A percentile compares a stretch with the other conserved stretches of the same genome.
phyloP scores from a whole-genome alignment of 768 basidiomycete genomes.

The Lentinula sp. region DNA sequence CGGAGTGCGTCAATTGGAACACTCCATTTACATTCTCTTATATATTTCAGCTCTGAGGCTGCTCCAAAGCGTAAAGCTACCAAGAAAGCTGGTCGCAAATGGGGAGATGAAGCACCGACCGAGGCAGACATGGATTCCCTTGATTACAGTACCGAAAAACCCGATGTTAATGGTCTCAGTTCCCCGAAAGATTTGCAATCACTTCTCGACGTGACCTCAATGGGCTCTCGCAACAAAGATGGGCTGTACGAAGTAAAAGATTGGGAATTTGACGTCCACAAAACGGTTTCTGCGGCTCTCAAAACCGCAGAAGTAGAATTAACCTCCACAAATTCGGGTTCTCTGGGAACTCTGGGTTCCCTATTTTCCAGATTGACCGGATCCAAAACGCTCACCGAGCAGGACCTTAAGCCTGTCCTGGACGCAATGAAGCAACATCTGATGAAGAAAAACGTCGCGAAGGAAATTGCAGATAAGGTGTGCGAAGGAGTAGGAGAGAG shows the following conservation, averaged over 20 bases:
- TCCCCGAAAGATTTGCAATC: constrained; percentile 48
- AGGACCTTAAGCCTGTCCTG: constrained; percentile 82
- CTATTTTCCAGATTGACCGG: constrained; percentile 85
- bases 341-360: constrained; percentile 63
- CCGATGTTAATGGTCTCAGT: constrained; percentile 24
- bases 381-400: constrained; percentile 72
- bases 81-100: constrained; percentile 78
- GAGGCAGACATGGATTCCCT: constrained; percentile 90
- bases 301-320: constrained; percentile 30
- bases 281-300: constrained; percentile 53
- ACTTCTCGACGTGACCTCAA: constrained; percentile 62
- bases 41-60: constrained; percentile 48
- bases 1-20: constrained; percentile 52
- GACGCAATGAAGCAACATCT: constrained; percentile 96
- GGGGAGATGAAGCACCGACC: constrained; percentile 78
- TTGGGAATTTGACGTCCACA: constrained; percentile 67
- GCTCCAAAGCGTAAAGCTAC: constrained; percentile 57
- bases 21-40: neutral
- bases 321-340: constrained; percentile 29
- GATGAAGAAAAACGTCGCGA: constrained; percentile 98
- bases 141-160: constrained; percentile 73
- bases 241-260: constrained; percentile 64
- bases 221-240: constrained; percentile 72
- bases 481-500: constrained; percentile 91
- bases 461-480: constrained; percentile 90